phyloP scores from a whole-genome alignment of 257 asterid genomes.

The Solanum virginianum region DNA sequence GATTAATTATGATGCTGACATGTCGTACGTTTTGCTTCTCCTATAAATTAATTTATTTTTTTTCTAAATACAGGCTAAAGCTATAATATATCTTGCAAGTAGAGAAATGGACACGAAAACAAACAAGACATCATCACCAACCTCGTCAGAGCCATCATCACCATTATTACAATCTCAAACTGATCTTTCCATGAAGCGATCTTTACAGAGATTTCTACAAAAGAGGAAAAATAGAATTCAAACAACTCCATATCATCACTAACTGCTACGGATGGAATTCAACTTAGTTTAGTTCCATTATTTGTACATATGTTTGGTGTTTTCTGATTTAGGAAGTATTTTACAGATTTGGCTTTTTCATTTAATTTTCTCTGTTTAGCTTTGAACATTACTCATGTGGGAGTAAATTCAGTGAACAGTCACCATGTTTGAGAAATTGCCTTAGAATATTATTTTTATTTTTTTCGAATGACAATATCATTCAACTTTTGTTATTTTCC shows the following conservation, averaged over 20 bases:
- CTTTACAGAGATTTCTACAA: conserved; percentile 19
- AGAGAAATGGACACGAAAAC: background rate
- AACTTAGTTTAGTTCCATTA: background rate
- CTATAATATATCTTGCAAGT: conserved; percentile 14
- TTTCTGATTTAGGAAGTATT: background rate
- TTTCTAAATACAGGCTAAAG: background rate
- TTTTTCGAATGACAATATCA: too few species aligned
- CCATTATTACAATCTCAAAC: background rate
- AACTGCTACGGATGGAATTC: background rate
- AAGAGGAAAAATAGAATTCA: conserved; percentile 15
- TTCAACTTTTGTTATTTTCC: too few species aligned
- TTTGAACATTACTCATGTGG: background rate
- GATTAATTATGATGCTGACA: too few species aligned
- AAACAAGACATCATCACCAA: background rate
- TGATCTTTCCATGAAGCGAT: conserved; percentile 12
- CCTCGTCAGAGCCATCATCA: background rate
- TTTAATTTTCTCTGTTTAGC: background rate
- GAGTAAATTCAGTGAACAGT: too few species aligned
- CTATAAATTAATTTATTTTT: too few species aligned
- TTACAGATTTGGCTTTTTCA: background rate
- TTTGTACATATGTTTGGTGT: background rate
- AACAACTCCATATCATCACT: conserved; percentile 12
- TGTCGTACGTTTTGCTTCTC: too few species aligned
- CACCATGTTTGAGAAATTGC: too few species aligned
- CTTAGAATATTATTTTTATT: too few species aligned